phyloP scores from a whole-genome alignment of 139 green algal genomes.

The Picochlorum sp. region DNA sequence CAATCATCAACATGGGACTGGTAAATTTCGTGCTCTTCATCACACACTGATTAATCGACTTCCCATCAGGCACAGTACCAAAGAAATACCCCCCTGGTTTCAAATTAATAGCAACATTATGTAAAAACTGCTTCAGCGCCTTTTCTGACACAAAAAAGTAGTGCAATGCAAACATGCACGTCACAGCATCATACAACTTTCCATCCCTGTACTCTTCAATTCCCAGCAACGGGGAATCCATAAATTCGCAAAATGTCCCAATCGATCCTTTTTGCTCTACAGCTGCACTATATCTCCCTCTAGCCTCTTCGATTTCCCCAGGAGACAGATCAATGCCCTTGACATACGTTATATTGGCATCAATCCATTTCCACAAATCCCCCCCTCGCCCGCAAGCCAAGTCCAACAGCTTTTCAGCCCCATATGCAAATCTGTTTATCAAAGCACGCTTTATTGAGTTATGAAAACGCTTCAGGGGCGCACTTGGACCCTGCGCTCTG shows the following conservation, averaged over 20 bases:
- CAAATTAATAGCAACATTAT: constrained; percentile 74
- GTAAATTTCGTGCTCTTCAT: constrained; percentile 14
- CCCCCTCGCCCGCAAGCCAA: constrained; percentile 81
- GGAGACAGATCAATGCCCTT: constrained; percentile 77
- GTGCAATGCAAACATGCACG: constrained; percentile 93
- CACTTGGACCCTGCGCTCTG: constrained; percentile 44
- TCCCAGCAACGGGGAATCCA: constrained; percentile 31
- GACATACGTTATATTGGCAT: constrained; percentile 54
- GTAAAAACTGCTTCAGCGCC: constrained; percentile 58
- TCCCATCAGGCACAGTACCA: constrained; percentile 67
- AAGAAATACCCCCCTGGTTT: constrained; percentile 79
- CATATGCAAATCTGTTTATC: constrained; percentile 57
- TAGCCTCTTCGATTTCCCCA: constrained; percentile 71
- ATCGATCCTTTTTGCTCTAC: not conserved
- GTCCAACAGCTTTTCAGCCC: constrained; percentile 60
- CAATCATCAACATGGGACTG: constrained; percentile 49
- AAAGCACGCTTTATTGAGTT: constrained; percentile 77
- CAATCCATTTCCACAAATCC: constrained; percentile 83
- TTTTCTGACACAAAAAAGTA: constrained; percentile 81
- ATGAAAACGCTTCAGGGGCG: constrained; percentile 79
- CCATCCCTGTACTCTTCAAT: constrained; percentile 22
- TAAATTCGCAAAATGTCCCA: constrained; percentile 34
- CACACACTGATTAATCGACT: constrained; percentile 42
- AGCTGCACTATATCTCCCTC: constrained; percentile 19
- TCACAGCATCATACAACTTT: constrained; percentile 57